A percentile compares a stretch with the other conserved stretches of the same genome.
phyloP scores from a whole-genome alignment of 345 rosid species.

The Acer campestre region DNA sequence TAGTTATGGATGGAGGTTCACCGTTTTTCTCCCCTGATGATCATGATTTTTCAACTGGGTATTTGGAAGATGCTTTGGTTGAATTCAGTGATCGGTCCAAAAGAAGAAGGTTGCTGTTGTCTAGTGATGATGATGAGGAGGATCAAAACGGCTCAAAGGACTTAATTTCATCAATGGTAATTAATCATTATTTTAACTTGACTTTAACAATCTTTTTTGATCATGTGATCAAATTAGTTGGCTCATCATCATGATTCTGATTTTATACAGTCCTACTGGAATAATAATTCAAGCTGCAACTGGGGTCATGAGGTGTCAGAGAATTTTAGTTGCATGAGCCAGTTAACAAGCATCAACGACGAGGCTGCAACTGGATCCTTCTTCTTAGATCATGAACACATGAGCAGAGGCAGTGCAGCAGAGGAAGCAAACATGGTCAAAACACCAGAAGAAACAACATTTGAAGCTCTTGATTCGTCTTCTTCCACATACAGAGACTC shows the following conservation, averaged over 20 bases:
- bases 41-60: slow-evolving; percentile 80
- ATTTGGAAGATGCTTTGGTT: slow-evolving; percentile 80
- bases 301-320: slow-evolving; percentile 51
- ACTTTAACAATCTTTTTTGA: not conserved
- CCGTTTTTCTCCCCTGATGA: slow-evolving; percentile 51
- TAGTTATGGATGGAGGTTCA: slow-evolving; percentile 49
- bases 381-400: slow-evolving; percentile 39
- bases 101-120: slow-evolving; percentile 56
- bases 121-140: slow-evolving; percentile 31
- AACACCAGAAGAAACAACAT: slow-evolving; percentile 45
- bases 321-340: slow-evolving; percentile 55
- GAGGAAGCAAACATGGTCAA: slow-evolving; percentile 50
- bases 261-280: slow-evolving; percentile 51
- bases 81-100: slow-evolving; percentile 69
- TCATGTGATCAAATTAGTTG: not conserved
- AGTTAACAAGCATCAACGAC: slow-evolving; percentile 23
- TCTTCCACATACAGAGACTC: slow-evolving; percentile 48
- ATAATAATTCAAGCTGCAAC: slow-evolving; percentile 30
- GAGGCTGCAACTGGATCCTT: slow-evolving; percentile 1
- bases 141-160: slow-evolving; percentile 28
- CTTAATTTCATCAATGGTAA: slow-evolving; percentile 27
- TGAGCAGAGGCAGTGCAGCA: slow-evolving; percentile 25
- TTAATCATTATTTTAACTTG: not conserved
- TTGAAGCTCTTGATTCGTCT: slow-evolving; percentile 41
- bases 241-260: not conserved